Evolutionary conservation across 352 stramenopile species (phyloP), one percentile per base, ranked within the genome.

Genomic region (Bremia lactucae): DNA sequence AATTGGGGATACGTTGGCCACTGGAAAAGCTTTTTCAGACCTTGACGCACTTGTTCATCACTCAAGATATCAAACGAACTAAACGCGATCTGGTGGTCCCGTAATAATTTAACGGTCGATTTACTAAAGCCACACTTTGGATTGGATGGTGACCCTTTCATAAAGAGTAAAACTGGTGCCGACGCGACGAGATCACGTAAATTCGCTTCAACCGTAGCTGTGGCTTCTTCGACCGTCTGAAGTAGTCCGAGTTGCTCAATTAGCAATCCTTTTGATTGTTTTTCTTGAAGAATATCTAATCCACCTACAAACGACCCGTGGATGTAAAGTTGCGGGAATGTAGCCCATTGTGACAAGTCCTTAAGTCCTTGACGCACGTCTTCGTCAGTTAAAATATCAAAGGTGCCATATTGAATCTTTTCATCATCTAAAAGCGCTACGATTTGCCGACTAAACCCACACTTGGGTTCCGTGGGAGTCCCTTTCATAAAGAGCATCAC

Each of bases 401-500:
- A 98, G 7, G 83, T 86, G 43, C 95, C 87, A 57, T 96, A 99
- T 25, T 86, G 71, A 45, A 97, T 92, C 36, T 84, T 82, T 31
- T 91, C 72, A 0, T 91, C 78, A 55, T 97, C 83, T 45, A 99
- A 61, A 26, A 98, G 68, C 46, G 81, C 83, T 0, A 98, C 84
- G 22, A 97, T 88, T 57, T 97, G 78, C 25, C 85, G 70, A 50
- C 82, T 97, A 64, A 98, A 98, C 31, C 95, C 95, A 58, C 96
- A 99, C 57, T 87, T 84, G 15, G 95, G 95, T 29, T 88, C 83
- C 14, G 68, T 94, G 2, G 95, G 94, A 8, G 89, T 93, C 41
- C 96, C 96, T 67, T 99, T 98, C 94, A 99, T 98, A 65, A 99
- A 99, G 15, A 99, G 67, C 92, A 99, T 97, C 36, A 98, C 87